Evolutionary conservation across 73 alveolate genomes (phyloP), one percentile per base, ranked within the genome.

Genomic region (Diophrys sp.): DNA sequence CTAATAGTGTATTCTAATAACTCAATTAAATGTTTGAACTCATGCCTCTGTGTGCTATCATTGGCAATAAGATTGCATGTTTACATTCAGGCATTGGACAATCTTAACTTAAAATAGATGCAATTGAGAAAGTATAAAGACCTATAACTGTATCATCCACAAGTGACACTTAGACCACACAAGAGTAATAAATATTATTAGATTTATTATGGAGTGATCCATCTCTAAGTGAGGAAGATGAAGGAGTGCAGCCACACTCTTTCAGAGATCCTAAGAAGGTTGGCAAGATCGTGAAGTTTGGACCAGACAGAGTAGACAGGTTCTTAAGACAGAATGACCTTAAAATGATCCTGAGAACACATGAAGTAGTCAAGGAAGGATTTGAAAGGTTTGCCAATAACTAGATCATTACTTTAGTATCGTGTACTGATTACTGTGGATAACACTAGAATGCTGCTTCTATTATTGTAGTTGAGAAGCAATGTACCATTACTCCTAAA

Each of bases 81-180:
- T 92, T 90, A n/a, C 98, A 93, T 67, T 94, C 95, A 0, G 98
- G 98, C 31, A 91, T 93, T 25, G 98, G 98, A 1, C 34, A 82
- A 0, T 23, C 83, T 0, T 77, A 83, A 1, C 66, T 82, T 70
- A 77, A 68, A 34, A 71, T 83, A 30, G 86, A 66, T 8, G 82
- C 55, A 23, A 79, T 81, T 29, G 87, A 86, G 62, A 28, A 32
- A 56, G 33, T 75, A 1, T 28, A 74, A 56, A 86, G 87, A 62
- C 94, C 86, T 14, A 53, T 73, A 23, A 54, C 28, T 26, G 56
- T 81, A 5, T 28, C 77, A 54, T 56, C 56, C 30, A 81, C 25
- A 27, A 66, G 67, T 14, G 70, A 70, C 29, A 74, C 93, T 23
- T 82, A 80, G 72, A 89, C 68, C 70, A 70, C 62, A 11, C 18